Evolutionary conservation across 176 grass and related monocot species (phyloP).

Genomic region (Secale cereale): DNA sequence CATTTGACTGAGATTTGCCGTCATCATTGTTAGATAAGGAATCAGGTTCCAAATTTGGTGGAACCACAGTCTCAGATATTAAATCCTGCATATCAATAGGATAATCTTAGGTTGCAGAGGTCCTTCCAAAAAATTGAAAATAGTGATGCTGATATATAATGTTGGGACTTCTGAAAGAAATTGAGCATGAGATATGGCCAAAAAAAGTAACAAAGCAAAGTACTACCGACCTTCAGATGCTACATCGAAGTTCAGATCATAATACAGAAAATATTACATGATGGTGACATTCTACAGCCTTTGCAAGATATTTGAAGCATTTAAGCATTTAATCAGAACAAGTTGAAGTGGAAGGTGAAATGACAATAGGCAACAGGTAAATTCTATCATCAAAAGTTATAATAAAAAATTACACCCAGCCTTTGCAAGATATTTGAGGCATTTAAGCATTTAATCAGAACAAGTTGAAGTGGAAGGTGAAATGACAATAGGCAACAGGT

Average conservation of each 20-base stretch:
- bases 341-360: conserved; percentile 1
- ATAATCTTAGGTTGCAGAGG: not conserved
- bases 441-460: not conserved
- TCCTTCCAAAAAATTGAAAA: conserved; percentile 3
- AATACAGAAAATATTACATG: not conserved
- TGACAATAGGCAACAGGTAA: not conserved
- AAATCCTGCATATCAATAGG: conserved; percentile 50
- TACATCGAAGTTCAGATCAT: not conserved
- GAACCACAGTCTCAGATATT: conserved; percentile 38
- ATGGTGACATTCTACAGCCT: not conserved
- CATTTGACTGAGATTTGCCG: conserved; percentile 47
- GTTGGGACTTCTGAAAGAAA: not conserved
- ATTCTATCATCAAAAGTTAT: not conserved
- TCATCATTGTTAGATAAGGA: conserved; percentile 44
- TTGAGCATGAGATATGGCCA: not conserved
- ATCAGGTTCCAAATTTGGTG: conserved; percentile 52
- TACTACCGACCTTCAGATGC: not conserved
- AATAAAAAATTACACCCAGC: not conserved
- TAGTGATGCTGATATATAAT: not conserved
- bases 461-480: not conserved
- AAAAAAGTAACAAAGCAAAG: not conserved
- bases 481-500: not conserved
- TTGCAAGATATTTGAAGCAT: not conserved
- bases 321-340: not conserved
- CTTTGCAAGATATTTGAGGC: no score